Conservation (phyloP, 2,329 filamentous ascomycete genomes). For the Didymella keratinophila region DNA sequence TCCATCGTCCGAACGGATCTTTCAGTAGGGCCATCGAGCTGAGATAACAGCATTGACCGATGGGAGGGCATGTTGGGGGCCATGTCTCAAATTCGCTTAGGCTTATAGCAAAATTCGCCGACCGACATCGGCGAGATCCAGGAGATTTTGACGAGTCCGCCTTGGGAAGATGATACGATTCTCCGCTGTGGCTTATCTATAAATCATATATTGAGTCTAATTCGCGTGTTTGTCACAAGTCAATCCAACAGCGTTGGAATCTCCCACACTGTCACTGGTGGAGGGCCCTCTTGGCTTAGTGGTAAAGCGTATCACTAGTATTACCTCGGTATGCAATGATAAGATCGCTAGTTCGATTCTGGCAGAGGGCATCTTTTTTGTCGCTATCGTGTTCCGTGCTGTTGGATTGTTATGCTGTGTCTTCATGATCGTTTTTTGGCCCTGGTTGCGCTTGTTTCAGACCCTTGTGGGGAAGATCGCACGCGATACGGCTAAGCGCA, state of each 20-base stretch:
- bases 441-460: not conserved
- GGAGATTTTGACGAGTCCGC: not conserved
- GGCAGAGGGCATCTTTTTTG: conserved; percentile 42
- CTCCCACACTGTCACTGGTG: not conserved
- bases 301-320: conserved; percentile 52
- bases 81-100: not conserved
- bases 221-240: no score
- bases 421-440: not conserved
- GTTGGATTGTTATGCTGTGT: not conserved
- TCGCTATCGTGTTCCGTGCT: not conserved
- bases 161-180: no score
- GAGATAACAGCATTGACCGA: no score
- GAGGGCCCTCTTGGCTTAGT: conserved; percentile 46
- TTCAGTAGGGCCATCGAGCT: no score
- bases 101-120: not conserved
- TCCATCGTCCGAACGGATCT: no score
- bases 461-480: not conserved
- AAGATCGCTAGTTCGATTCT: conserved; percentile 51
- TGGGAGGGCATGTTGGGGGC: no score
- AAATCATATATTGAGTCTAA: no score
- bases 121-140: not conserved
- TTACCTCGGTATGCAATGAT: conserved; percentile 35
- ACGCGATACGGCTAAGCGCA: not conserved
- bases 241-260: conserved; percentile 21
- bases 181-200: no score